Conservation (phyloP, 2,329 filamentous ascomycete species). For the Fusarium begoniae region DNA sequence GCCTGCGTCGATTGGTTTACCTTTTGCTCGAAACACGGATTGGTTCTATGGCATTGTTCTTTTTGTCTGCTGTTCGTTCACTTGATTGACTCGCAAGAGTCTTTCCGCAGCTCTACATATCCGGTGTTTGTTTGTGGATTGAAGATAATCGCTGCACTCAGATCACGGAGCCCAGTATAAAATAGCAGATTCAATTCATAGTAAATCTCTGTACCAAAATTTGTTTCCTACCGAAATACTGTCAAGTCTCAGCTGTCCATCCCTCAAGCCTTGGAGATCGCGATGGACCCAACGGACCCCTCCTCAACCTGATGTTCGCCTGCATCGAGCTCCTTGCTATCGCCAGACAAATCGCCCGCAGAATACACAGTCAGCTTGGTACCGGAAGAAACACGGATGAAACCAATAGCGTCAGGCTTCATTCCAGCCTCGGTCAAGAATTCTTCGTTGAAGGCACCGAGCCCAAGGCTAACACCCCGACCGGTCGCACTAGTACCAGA, state of each 20-base stretch:
- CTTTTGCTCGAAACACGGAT: not conserved
- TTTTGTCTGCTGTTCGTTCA: not conserved
- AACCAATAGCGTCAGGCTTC: not conserved
- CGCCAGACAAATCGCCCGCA: not conserved
- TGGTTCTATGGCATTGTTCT: rapidly evolving
- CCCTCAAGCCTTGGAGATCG: not conserved
- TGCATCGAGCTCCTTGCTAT: not conserved
- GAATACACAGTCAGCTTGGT: not conserved
- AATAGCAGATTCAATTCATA: not conserved
- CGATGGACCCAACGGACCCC: not conserved
- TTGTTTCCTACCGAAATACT: rapidly evolving
- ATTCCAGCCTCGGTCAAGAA: conserved; percentile 5
- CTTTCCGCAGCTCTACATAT: too few relatives aligned
- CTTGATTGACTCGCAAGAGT: not conserved
- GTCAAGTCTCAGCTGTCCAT: rapidly evolving
- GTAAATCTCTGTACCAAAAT: not conserved
- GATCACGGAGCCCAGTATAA: rapidly evolving
- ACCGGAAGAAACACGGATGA: not conserved
- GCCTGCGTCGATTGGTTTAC: conserved; percentile 18
- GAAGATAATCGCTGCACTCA: too few relatives aligned
- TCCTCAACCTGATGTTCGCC: not conserved
- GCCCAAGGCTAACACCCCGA: not conserved
- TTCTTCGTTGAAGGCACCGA: not conserved
- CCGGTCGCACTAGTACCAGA: not conserved
- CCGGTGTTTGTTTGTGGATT: rapidly evolving